A percentile compares a stretch with the other conserved stretches of the same genome.
phyloP scores from a whole-genome alignment of 2,329 filamentous ascomycete genomes.

The Zymoseptoria ardabiliae region DNA sequence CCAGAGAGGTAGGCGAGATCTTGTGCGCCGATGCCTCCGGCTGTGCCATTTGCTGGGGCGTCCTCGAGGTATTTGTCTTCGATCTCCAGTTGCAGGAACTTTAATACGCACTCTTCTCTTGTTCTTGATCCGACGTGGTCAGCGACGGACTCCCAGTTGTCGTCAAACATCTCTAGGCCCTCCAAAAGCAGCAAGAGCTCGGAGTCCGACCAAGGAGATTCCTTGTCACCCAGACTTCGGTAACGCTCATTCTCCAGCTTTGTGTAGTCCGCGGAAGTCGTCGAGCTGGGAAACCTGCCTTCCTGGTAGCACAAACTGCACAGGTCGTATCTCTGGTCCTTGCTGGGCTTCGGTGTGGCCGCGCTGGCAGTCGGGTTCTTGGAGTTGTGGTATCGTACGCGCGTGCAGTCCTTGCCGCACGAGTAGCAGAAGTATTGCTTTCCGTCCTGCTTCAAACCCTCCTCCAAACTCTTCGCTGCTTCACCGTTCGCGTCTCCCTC shows the following conservation, averaged over 20 bases:
- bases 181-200: slow-evolving; percentile 86
- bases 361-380: slow-evolving; percentile 46
- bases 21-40: slow-evolving; percentile 13
- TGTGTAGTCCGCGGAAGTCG: slow-evolving; percentile 71
- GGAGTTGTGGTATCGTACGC: slow-evolving; percentile 62
- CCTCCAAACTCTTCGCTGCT: slow-evolving; percentile 54
- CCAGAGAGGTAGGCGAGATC: slow-evolving; percentile 59
- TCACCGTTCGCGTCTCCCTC: slow-evolving; percentile 59
- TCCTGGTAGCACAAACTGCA: slow-evolving; percentile 89
- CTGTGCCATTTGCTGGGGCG: slow-evolving; percentile 48
- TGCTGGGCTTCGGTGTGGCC: slow-evolving; percentile 44
- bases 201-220: slow-evolving; percentile 83
- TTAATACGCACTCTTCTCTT: slow-evolving; percentile 90
- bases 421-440: slow-evolving; percentile 74
- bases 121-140: slow-evolving; percentile 88
- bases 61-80: slow-evolving; percentile 90
- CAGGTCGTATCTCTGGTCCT: slow-evolving; percentile 69
- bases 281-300: slow-evolving; percentile 71
- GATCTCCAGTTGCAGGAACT: slow-evolving; percentile 93
- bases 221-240: slow-evolving; percentile 67
- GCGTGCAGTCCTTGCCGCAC: slow-evolving; percentile 83
- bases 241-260: slow-evolving; percentile 87
- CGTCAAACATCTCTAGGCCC: slow-evolving; percentile 84
- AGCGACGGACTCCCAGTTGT: slow-evolving; percentile 90
- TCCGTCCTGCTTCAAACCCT: slow-evolving; percentile 54